Evolutionary conservation across 2,329 filamentous ascomycete species (phyloP).

Genomic region (Colletotrichum sojae): DNA sequence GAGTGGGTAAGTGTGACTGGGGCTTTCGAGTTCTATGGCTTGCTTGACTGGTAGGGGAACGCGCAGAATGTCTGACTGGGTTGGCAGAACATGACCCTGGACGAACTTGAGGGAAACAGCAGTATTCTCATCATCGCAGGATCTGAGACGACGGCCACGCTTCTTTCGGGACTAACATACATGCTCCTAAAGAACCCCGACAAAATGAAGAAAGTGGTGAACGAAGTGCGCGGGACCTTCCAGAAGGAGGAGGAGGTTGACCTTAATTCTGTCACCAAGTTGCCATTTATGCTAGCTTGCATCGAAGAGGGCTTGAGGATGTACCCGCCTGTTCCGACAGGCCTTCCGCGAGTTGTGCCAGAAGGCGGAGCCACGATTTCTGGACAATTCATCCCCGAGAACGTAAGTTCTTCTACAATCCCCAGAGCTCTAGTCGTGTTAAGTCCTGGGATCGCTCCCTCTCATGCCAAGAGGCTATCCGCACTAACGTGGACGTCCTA

Average conservation of each 20-base stretch:
- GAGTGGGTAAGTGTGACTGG: constrained; percentile 29
- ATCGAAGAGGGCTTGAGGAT: constrained; percentile 59
- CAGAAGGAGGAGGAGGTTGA: constrained; percentile 53
- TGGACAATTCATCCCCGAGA: constrained; percentile 50
- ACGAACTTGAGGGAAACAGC: constrained; percentile 39
- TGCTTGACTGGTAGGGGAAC: neutral
- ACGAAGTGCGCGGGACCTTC: constrained; percentile 56
- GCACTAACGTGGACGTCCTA: neutral
- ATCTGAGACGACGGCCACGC: constrained; percentile 52
- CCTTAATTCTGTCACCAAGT: constrained; percentile 47
- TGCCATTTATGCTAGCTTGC: constrained; percentile 56
- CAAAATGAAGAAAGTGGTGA: constrained; percentile 48
- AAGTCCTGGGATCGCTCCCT: no score
- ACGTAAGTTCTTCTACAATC: constrained; percentile 44
- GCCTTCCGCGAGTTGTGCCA: constrained; percentile 47
- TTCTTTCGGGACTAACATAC: constrained; percentile 47
- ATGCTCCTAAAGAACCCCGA: constrained; percentile 50
- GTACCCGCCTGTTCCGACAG: constrained; percentile 50
- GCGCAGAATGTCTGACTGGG: neutral
- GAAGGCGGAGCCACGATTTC: constrained; percentile 50
- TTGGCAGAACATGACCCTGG: constrained; percentile 42
- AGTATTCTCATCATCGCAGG: constrained; percentile 48
- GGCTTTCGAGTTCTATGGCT: neutral
- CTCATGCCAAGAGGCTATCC: no score
- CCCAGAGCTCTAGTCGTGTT: neutral